Conservation (phyloP, 306 rosid species). For the Vigna mungo region DNA sequence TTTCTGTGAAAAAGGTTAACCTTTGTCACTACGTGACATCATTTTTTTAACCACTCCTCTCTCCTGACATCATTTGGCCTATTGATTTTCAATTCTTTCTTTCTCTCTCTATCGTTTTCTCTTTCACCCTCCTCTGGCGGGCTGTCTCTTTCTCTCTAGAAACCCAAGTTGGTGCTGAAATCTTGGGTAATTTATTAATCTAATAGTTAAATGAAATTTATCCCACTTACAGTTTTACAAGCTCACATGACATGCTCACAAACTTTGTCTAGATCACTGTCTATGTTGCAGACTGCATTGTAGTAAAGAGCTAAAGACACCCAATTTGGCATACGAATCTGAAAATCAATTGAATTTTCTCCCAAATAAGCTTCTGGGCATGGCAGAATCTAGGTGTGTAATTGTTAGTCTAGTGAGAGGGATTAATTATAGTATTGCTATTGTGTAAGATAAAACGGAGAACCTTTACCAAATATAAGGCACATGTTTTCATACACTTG, state of each 20-base stretch:
- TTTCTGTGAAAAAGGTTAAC: constrained; percentile 92
- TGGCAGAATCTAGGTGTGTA: constrained; percentile 20
- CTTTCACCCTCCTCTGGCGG: constrained; percentile 19
- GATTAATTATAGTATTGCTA: constrained; percentile 12
- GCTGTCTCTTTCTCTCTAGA: constrained; percentile 53
- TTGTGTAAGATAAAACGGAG: constrained; percentile 24
- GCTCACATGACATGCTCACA: neutral
- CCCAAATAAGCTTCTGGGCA: constrained; percentile 14
- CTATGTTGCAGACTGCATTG: constrained; percentile 29
- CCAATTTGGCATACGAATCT: constrained; percentile 27
- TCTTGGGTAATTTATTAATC: constrained; percentile 37
- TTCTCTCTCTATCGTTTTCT: neutral
- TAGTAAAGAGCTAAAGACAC: constrained; percentile 20
- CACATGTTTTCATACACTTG: constrained; percentile 33
- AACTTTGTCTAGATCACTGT: neutral
- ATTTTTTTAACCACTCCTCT: constrained; percentile 66
- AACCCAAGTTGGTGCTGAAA: constrained; percentile 57
- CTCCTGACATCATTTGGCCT: constrained; percentile 53
- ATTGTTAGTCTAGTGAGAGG: neutral
- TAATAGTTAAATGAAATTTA: neutral
- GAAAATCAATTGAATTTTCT: constrained; percentile 31
- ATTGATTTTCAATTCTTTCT: constrained; percentile 21
- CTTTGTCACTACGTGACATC: constrained; percentile 84
- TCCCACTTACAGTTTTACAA: constrained; percentile 40
- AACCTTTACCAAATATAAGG: constrained; percentile 48